phyloP scores from a whole-genome alignment of 2,329 filamentous ascomycete species.

The Colletotrichum tropicicola region DNA sequence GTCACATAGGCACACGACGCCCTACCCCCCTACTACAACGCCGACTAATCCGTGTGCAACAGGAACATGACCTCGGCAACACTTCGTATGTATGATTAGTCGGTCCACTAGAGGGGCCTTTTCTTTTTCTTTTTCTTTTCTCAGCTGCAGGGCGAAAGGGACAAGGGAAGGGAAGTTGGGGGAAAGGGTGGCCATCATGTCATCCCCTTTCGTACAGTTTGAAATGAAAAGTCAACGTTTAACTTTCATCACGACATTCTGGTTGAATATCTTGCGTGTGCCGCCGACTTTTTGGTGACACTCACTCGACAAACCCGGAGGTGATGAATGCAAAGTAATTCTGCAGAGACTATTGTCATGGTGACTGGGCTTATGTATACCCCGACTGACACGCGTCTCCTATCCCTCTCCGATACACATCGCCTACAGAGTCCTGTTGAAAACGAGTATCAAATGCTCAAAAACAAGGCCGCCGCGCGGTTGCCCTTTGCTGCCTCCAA shows the following conservation, averaged over 20 bases:
- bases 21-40: neutral
- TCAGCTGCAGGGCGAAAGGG: neutral
- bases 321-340: too few species aligned
- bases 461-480: neutral
- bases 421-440: neutral
- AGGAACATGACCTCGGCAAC: slow-evolving; percentile 76
- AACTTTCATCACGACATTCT: neutral
- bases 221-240: too few species aligned
- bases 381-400: neutral
- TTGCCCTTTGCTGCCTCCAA: neutral
- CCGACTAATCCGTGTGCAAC: neutral
- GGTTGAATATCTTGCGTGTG: too few species aligned
- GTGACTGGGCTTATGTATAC: too few species aligned
- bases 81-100: slow-evolving; percentile 56
- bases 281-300: too few species aligned
- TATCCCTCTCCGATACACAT: neutral
- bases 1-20: slow-evolving; percentile 34
- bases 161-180: neutral
- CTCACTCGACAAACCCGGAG: too few species aligned
- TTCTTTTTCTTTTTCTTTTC: neutral
- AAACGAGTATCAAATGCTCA: neutral
- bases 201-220: neutral
- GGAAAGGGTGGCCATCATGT: neutral
- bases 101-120: too few species aligned
- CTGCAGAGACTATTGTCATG: too few species aligned